Conservation (phyloP, 2,329 filamentous ascomycete species). For the Calonectria honghensis region DNA sequence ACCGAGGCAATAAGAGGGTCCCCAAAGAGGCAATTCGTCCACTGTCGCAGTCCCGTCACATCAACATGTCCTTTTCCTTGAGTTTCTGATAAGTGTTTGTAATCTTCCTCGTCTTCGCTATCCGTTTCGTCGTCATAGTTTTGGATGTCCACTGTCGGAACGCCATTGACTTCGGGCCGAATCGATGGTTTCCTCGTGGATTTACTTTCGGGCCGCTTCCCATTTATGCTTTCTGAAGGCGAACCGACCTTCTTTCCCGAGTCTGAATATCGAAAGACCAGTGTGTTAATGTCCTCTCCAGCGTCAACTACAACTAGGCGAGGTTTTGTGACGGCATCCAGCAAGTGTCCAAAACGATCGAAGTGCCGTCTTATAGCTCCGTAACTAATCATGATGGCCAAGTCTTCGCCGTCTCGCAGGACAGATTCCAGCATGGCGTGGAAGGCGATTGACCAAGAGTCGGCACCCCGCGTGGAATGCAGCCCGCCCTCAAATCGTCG, state of each 20-base stretch:
- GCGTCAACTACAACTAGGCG: constrained; percentile 74
- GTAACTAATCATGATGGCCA: constrained; percentile 75
- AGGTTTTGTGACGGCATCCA: constrained; percentile 72
- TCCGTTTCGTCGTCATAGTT: constrained; percentile 36
- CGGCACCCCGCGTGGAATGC: constrained; percentile 51
- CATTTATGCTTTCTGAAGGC: constrained; percentile 20
- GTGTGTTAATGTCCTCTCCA: constrained; percentile 69
- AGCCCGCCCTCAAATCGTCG: constrained; percentile 51
- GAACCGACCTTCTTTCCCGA: constrained; percentile 28
- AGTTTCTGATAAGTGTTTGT: constrained; percentile 14
- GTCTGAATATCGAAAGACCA: constrained; percentile 60
- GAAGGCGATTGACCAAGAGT: constrained; percentile 75
- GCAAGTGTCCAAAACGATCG: constrained; percentile 66
- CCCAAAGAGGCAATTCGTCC: constrained; percentile 76
- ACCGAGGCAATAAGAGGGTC: constrained; percentile 73
- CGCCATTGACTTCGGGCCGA: constrained; percentile 9
- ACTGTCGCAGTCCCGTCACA: constrained; percentile 73
- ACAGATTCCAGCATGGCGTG: constrained; percentile 73
- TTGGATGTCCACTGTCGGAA: constrained; percentile 19
- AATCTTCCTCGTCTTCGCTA: constrained; percentile 28
- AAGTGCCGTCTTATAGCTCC: constrained; percentile 72
- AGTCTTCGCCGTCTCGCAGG: constrained; percentile 76
- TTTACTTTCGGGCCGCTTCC: constrained; percentile 30
- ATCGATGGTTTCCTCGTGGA: constrained; percentile 8
- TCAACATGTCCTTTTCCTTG: constrained; percentile 50